phyloP scores from a whole-genome alignment of 805 yeast species.

The Cyberlindnera xylosilytica region DNA sequence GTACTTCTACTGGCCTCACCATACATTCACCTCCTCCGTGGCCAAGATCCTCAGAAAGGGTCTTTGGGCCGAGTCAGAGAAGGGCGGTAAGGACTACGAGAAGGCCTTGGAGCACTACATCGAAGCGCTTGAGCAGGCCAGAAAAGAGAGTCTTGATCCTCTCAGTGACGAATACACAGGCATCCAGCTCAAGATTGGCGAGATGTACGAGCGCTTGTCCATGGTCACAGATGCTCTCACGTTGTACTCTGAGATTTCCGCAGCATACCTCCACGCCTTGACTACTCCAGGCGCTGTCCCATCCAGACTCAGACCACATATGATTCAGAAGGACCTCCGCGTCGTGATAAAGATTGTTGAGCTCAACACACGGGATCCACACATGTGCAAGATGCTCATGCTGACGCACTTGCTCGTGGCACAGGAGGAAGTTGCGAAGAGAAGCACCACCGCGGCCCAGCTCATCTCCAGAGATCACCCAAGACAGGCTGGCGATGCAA shows the following conservation, averaged over 20 bases:
- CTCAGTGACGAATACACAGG: conserved; percentile 85
- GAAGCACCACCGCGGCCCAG: conserved; percentile 33
- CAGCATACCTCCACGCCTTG: conserved; percentile 53
- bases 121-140: conserved; percentile 66
- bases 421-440: conserved; percentile 55
- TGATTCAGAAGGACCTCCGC: conserved; percentile 68
- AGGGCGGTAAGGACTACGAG: conserved; percentile 51
- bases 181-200: conserved; percentile 80
- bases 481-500: conserved; percentile 1
- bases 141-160: conserved; percentile 50
- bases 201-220: conserved; percentile 73
- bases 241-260: conserved; percentile 64
- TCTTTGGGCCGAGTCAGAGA: conserved; percentile 78
- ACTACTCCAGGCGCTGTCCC: conserved; percentile 36
- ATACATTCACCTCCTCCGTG: conserved; percentile 64
- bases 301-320: conserved; percentile 43
- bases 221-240: conserved; percentile 61
- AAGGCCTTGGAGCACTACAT: conserved; percentile 71
- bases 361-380: conserved; percentile 44
- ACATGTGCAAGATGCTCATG: conserved; percentile 52
- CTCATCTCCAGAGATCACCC: conserved; percentile 30
- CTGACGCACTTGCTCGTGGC: conserved; percentile 64
- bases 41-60: conserved; percentile 73
- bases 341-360: conserved; percentile 68
- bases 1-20: conserved; percentile 60